Evolutionary conservation across 2,329 filamentous ascomycete species (phyloP).

Genomic region (Zelopaecilomyces penicillatus): DNA sequence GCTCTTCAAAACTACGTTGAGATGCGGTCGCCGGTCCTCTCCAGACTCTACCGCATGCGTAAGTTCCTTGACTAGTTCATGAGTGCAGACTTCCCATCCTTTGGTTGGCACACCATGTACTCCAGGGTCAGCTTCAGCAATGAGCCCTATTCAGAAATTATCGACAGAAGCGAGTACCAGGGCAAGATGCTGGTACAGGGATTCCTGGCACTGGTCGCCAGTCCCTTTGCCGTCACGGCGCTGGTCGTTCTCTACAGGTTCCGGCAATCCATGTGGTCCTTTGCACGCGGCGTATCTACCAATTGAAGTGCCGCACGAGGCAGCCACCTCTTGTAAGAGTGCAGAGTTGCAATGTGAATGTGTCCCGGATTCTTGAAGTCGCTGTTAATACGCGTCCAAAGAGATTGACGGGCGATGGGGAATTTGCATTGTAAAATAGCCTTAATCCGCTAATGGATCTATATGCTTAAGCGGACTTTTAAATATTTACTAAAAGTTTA

Average conservation of each 20-base stretch:
- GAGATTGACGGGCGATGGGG: too few relatives aligned
- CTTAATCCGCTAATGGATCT: too few relatives aligned
- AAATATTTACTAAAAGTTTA: too few relatives aligned
- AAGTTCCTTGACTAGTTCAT: slow-evolving; percentile 83
- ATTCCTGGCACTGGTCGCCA: slow-evolving; percentile 29
- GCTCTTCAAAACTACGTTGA: slow-evolving; percentile 87
- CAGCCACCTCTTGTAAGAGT: too few relatives aligned
- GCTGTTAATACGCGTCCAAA: too few relatives aligned
- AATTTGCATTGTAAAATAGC: too few relatives aligned
- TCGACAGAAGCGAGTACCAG: slow-evolving; percentile 60
- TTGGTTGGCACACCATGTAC: slow-evolving; percentile 92
- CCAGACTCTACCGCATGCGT: slow-evolving; percentile 65
- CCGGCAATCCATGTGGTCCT: slow-evolving; percentile 14
- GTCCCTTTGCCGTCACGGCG: slow-evolving; percentile 20
- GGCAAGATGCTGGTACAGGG: slow-evolving; percentile 47
- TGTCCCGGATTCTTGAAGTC: too few relatives aligned
- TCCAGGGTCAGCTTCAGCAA: slow-evolving; percentile 89
- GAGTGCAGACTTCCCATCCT: slow-evolving; percentile 62
- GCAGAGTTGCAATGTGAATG: too few relatives aligned
- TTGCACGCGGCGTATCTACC: background rate
- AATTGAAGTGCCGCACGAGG: too few relatives aligned
- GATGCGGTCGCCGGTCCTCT: slow-evolving; percentile 82
- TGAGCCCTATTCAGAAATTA: slow-evolving; percentile 78
- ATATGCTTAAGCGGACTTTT: too few relatives aligned
- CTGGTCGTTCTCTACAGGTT: slow-evolving; percentile 20